Evolutionary conservation across 1,284 basidiomycete genomes (phyloP), one percentile per base, ranked within the genome.

Genomic region (Blastosporella zonata): DNA sequence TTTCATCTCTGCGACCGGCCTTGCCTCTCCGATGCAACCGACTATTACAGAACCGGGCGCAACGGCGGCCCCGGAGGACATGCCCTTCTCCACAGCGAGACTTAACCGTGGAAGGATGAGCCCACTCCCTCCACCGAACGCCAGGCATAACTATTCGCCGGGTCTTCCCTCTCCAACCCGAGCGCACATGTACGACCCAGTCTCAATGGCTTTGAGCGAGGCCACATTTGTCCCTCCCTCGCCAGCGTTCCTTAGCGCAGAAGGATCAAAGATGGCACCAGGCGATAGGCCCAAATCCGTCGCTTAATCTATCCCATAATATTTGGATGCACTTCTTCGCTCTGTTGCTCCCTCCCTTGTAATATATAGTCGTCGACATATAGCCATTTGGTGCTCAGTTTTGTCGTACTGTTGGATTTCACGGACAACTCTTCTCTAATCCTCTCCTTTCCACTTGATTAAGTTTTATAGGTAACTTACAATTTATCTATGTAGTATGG

Each of bases 151-250:
- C 55, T 71, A 72, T 47, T 60, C 68, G 35, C 46, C 37, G 47
- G 47, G 56, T 45, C 55, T 58, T 21, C 59, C 55, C 23, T 55
- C 56, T 42, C 59, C 61, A 3, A 43, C 59, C n/a, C 60, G 57
- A 33, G 56, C 64, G 21, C 81, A 82, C 54, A 61, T 66, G 23
- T 87, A 87, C 61, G 71, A 86, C 58, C 83, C 84, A 5, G 84
- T 88, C 34, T 87, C 85, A 28, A 82, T 87, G 82, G 85, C 85
- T 22, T 62, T 87, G 54, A 82, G 81, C 18, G 86, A 88, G 46
- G 84, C 87, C 59, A 84, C 83, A 2, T 84, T 86, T 59, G 73
- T 78, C 7, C 81, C 81, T 18, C 81, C 82, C 17, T 76, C 79
- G 0, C 83, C 86, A 9, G 74, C 78, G 23, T 88, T 85, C 69